These are phyloP conservation scores for Oryza meridionalis DNA, from an alignment of 176 grass and related monocot species.

Conservation along the genomic window DNA sequence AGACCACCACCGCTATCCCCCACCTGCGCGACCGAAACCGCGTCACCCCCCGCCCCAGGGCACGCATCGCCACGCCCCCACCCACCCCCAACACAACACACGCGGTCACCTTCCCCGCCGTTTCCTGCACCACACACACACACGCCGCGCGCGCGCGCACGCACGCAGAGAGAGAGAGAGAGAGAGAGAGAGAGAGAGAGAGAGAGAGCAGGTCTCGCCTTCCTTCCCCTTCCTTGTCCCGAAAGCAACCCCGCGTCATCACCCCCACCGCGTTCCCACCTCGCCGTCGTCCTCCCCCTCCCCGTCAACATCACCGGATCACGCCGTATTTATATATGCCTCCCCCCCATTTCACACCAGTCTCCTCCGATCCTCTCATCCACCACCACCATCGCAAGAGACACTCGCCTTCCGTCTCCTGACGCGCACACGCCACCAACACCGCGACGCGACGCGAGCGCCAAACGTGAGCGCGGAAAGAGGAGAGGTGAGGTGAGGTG, in stretches of 20 bases:
- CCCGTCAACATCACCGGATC: constrained; percentile 16
- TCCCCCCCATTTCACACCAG: constrained; percentile 57
- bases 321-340: constrained; percentile 41
- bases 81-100: too few species aligned
- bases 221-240: constrained; percentile 51
- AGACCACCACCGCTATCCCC: neutral
- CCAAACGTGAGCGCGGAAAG: neutral
- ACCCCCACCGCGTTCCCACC: constrained; percentile 47
- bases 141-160: neutral
- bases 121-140: neutral
- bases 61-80: constrained; percentile 24
- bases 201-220: constrained; percentile 1
- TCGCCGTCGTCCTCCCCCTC: neutral
- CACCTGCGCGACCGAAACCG: constrained; percentile 41
- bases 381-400: neutral
- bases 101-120: neutral
- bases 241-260: constrained; percentile 39
- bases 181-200: too few species aligned
- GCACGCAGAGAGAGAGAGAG: too few species aligned
- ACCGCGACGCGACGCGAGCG: neutral
- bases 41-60: constrained; percentile 24
- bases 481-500: neutral
- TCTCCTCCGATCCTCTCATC: neutral
- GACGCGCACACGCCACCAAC: constrained; percentile 50
- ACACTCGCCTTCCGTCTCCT: neutral